Evolutionary conservation across 345 rosid genomes (phyloP), one percentile per base, ranked within the genome.

Genomic region (Rhizophora mangle): DNA sequence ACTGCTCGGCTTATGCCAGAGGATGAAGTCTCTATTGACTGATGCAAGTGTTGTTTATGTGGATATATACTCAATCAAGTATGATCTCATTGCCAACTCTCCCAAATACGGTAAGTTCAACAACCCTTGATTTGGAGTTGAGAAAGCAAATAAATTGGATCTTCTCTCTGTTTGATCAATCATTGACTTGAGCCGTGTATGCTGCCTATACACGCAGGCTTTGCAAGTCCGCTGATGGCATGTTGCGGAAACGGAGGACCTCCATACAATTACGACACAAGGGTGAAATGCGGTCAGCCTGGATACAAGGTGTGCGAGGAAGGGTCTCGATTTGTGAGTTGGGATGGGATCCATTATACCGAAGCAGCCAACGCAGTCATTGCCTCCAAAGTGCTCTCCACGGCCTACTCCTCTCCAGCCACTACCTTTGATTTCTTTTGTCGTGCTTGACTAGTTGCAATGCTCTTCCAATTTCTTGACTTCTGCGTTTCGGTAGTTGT

Each of bases 231-330:
- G 16, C 56, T 92, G 67, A 86, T 85, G 90, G 88, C 98, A 0
- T 92, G 98, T 58, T 92, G 98, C 19, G 96, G 98, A 36, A 78
- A 30, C n/a, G 96, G 98, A 68, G 96, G 96, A 18, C 85, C 90
- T 67, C 98, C 98, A 37, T 90, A 90, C 71, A 90, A 92, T 57
- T 92, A 87, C 80, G 69, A 92, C 55, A 81, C 70, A 49, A 79
- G 71, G 65, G 81, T 82, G 54, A 86, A 95, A 2, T 92, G 98
- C 74, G 90, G 96, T 1, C 68, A 80, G 16, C 83, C 82, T 24
- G 91, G 86, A 6, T 69, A 69, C 61, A 69, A 70, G 15, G 82
- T 74, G 11, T 93, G 96, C 47, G 49, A 55, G 0, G 83, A 85
- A 58, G 88, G 90, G 49, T 76, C 90, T 36, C 59, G 76, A 53